Base-by-base conservation (phyloP, 257 asterid species). In the Verbascum thapsus region DNA sequence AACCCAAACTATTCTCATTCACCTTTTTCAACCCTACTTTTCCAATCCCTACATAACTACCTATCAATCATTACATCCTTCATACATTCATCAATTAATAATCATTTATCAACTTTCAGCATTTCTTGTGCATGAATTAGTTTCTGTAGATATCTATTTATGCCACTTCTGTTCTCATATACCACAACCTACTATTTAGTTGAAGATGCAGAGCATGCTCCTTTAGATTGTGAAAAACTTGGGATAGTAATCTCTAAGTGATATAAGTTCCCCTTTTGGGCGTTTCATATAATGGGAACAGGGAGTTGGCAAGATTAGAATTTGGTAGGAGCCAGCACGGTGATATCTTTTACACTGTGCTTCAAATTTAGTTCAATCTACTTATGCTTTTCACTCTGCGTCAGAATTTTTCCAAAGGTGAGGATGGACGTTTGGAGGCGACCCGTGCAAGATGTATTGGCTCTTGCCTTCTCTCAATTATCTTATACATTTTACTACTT, bases 401-500 rank as follows among this genome's bases (percentile, higher is more conserved):
- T 12, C 77, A 85, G 94, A 83, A 78, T 50, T 80, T 71, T 64
- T 58, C 79, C 60, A 90, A 73, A 59, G 82, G 71, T 44, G 92
- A 83, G 71, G 91, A 78, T 66, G 69, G 56, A 39, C 78, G 75
- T 22, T 61, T 88, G 82, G 91, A 85, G 70, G 60, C 80, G 42
- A 74, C 88, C 17, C 89, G 91, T 59, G 80, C 96, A 48, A 85
- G 82, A 85, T 83, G 96, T 85, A 83, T 38, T 35, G 30, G 10
- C 58, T 53, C 51, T 73, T 34, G 23, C 57, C 42, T 48, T 51
- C 44, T 32, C 42, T 62, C 30, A n/a, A 40, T 55, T 44, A 54
- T 44, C 43, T 76, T 48, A 38, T 41, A 38, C n/a, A 18, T 12
- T 40, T 7, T 26, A 32, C 23, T 34, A 13, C 32, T 60, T 11